Evolutionary conservation across 2,329 filamentous ascomycete species (phyloP), one percentile per base, ranked within the genome.

Genomic region (Teratosphaeria viscida): DNA sequence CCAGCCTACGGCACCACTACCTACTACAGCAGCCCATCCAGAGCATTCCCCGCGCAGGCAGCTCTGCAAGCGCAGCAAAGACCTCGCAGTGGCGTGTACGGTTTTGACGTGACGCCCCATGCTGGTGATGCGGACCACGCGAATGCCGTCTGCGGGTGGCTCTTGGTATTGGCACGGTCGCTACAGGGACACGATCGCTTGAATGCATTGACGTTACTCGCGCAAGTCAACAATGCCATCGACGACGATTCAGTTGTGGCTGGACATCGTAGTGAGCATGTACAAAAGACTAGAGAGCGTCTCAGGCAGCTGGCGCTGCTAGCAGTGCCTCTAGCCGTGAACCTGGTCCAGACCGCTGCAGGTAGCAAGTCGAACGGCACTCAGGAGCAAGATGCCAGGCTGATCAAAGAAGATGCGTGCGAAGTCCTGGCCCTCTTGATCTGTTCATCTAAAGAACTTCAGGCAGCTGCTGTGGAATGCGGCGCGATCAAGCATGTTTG

Each of bases 381-480:
- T n/a, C 58, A 54, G 57, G 68, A 71, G 54, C 72, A 73, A 59
- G 74, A 77, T 12, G 67, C 75, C 12, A 76, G 77, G 66, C 72
- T 76, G 8, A 78, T 90, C 12, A 79, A 85, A 59, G 89, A 92
- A 71, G 83, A 84, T 62, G 85, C 88, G 1, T 89, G 92, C 7
- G 81, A 84, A 1, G 82, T 95, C 11, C 78, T 97, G 58, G 89
- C 90, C 16, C 84, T 86, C 54, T 79, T 97, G 47, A 85, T 96
- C 19, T 84, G 85, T 29, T 89, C 94, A 68, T 90, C 86, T 70
- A 84, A 88, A 61, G 81, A 83, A 60, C 79, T 97, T 57, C 92
- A 97, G 73, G 88, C 86, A 67, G 86, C 90, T 43, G 90, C 91
- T 0, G 87, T 86, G 52, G 89, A 96, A 61, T 83, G 83, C 54